A percentile compares a stretch with the other conserved stretches of the same genome.
Conservation (phyloP, 805 yeast genomes). For the Helenozyma rhizophorensis region DNA sequence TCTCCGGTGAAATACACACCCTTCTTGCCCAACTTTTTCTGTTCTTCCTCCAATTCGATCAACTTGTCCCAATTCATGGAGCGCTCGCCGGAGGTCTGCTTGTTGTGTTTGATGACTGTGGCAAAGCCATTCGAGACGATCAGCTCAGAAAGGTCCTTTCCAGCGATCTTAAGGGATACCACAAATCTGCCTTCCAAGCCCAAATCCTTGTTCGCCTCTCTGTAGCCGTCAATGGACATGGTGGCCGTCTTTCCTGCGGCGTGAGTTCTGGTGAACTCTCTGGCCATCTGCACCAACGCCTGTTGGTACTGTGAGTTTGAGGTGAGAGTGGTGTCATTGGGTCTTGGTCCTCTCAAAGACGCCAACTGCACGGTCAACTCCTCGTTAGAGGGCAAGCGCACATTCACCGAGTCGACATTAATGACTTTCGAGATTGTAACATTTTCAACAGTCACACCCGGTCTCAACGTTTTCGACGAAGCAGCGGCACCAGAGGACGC, state of each 20-base stretch:
- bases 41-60: constrained; percentile 62
- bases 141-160: constrained; percentile 55
- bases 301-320: constrained; percentile 34
- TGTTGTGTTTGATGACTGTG: constrained; percentile 71
- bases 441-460: constrained; percentile 46
- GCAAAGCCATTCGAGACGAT: constrained; percentile 68
- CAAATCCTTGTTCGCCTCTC: constrained; percentile 52
- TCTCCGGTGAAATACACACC: constrained; percentile 58
- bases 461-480: constrained; percentile 21
- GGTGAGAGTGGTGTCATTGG: constrained; percentile 48
- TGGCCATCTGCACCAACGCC: constrained; percentile 59
- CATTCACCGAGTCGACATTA: constrained; percentile 61
- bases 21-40: constrained; percentile 46
- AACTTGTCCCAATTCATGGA: constrained; percentile 75
- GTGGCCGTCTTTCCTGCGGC: constrained; percentile 69
- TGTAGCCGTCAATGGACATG: constrained; percentile 57
- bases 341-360: constrained; percentile 71
- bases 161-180: constrained; percentile 52
- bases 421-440: constrained; percentile 60
- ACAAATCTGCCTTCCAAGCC: constrained; percentile 62
- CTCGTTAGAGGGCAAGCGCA: constrained; percentile 46
- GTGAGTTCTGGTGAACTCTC: constrained; percentile 66
- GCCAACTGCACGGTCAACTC: constrained; percentile 71
- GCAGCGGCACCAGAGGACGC: constrained; percentile 3
- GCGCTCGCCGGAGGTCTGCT: constrained; percentile 62